Evolutionary conservation across 352 stramenopile species (phyloP), one percentile per base, ranked within the genome.

Genomic region (Sclerospora graminicola): DNA sequence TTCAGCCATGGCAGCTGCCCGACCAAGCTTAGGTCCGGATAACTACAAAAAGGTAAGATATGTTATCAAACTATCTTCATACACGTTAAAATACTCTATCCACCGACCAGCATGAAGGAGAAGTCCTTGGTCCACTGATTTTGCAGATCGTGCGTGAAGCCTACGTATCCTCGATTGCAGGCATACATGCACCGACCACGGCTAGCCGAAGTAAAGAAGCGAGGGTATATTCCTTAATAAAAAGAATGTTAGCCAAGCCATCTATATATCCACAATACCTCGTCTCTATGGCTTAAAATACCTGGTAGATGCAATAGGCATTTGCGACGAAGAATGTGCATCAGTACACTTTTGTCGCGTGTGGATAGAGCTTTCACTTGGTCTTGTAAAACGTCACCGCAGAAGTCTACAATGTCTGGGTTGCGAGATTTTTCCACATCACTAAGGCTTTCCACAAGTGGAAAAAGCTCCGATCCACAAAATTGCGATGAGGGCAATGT

Each of bases 251-350:
- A 60, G 40, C 16, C 21, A 26, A 7, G 21, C 21, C n/a, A n/a
- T n/a, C n/a, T 26, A 6, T 3, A 26, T 7, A 26, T 26, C 6
- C 21, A 26, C 4, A 26, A 26, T 26, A 26, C 6, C 21, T 26
- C 6, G 21, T 26, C n/a, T 26, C 21, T 26, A 26, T 26, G 3
- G 4, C 3, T 26, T 26, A 26, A n/a, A 26, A 26, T 29, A 79
- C 71, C 60, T 45, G 77, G 66, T 8, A 84, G 47, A 32, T 89
- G 77, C 4, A 92, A 57, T 21, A 87, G 39, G 21, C 80, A 65
- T 49, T 84, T 84, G 21, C 81, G 75, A 32, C 81, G 59, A 41
- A 92, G 66, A 27, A 92, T 56, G 37, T 92, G 81, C 75, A 92
- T 87, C 4, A 92, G 35, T 16, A 82, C 47, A 7, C 41, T 66